Conservation (phyloP, 257 asterid species). For the Solanum virginianum region DNA sequence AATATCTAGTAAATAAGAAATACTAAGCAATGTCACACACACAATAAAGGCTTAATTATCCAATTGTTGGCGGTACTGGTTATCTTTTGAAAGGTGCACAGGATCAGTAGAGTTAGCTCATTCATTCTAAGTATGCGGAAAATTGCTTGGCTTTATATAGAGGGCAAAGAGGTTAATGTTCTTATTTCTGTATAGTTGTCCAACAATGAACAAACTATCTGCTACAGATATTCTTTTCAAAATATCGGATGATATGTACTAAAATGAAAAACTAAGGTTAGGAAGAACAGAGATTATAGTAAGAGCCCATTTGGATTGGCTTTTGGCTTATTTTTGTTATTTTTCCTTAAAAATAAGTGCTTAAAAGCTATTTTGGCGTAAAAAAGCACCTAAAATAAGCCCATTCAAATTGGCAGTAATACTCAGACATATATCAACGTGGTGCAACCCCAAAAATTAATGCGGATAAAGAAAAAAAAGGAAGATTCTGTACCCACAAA, state of each 20-base stretch:
- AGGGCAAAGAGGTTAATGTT: not conserved
- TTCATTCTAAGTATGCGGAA: not conserved
- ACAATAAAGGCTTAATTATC: not conserved
- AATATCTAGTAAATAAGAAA: not conserved
- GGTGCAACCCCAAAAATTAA: not conserved
- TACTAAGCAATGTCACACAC: not conserved
- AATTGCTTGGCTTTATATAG: not conserved
- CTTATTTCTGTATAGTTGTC: not conserved
- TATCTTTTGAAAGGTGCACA: not conserved
- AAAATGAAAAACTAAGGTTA: not conserved
- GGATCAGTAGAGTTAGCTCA: not conserved
- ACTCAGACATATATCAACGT: not conserved
- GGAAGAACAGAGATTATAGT: not conserved
- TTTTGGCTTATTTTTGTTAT: too few species aligned
- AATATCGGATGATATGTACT: not conserved
- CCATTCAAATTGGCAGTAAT: not conserved
- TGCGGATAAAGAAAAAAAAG: not conserved
- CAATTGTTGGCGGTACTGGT: not conserved
- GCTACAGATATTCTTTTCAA: not conserved
- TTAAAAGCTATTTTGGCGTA: too few species aligned
- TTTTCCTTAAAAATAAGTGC: too few species aligned
- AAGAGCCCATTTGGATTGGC: too few species aligned
- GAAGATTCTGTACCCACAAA: not conserved
- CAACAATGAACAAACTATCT: not conserved
- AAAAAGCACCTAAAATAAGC: too few species aligned